phyloP scores from a whole-genome alignment of 768 basidiomycete species.

The Boletellus emodensis region DNA sequence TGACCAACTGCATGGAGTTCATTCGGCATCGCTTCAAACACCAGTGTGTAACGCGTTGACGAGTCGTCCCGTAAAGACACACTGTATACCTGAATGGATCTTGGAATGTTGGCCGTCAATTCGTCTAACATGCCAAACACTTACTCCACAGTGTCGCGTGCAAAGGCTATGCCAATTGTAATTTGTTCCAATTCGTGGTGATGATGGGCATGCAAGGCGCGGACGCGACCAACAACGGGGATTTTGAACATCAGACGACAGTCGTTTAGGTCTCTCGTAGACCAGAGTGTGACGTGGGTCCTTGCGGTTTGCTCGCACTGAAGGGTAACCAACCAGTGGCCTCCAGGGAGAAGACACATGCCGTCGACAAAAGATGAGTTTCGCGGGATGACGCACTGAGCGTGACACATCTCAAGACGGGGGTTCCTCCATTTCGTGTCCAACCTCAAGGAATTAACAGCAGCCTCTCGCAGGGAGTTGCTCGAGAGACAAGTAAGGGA shows the following conservation, averaged over 20 bases:
- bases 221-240: constrained; percentile 29
- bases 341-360: constrained; percentile 46
- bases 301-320: constrained; percentile 33
- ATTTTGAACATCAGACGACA: constrained; percentile 26
- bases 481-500: constrained; percentile 35
- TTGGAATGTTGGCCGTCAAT: constrained; percentile 3
- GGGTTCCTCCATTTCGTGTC: constrained; percentile 48
- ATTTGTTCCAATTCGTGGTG: constrained; percentile 16
- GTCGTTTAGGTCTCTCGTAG: constrained; percentile 28
- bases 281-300: constrained; percentile 45
- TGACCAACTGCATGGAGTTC: constrained; percentile 16
- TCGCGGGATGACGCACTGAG: constrained; percentile 33
- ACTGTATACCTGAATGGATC: constrained; percentile 24
- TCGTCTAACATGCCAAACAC: background rate
- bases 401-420: constrained; percentile 32
- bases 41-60: constrained; percentile 1
- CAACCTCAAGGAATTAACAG: constrained; percentile 43
- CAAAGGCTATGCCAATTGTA: constrained; percentile 20
- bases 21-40: constrained; percentile 16
- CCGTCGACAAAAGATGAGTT: constrained; percentile 39
- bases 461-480: constrained; percentile 37
- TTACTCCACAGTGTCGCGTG: constrained; percentile 16
- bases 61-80: constrained; percentile 12
- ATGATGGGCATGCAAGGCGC: constrained; percentile 34
- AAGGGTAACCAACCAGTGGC: constrained; percentile 46